phyloP scores from a whole-genome alignment of 257 asterid species.

The Linderniella brevidens region DNA sequence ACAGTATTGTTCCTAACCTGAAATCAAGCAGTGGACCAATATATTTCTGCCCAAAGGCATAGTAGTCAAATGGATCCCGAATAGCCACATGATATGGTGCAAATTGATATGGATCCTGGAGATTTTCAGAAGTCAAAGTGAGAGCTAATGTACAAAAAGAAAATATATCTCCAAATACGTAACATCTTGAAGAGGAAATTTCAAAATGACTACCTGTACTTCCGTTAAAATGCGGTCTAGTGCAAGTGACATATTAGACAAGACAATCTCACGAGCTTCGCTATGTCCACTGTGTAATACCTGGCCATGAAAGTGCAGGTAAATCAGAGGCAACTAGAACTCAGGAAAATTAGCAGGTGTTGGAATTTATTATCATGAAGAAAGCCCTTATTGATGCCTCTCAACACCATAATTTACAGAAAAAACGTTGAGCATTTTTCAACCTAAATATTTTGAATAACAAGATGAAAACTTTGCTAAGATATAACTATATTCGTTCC shows the following conservation, averaged over 20 bases:
- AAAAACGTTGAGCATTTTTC: no score
- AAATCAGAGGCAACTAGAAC: slow-evolving; percentile 9
- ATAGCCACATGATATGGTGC: slow-evolving; percentile 61
- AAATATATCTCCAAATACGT: background rate
- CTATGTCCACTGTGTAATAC: slow-evolving; percentile 57
- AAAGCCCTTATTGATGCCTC: background rate
- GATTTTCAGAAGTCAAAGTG: slow-evolving; percentile 11
- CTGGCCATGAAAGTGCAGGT: slow-evolving; percentile 17
- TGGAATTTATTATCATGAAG: background rate
- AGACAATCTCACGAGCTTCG: slow-evolving; percentile 46
- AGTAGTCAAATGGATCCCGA: slow-evolving; percentile 87
- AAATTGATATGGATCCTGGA: slow-evolving; percentile 70
- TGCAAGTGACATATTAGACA: slow-evolving; percentile 63
- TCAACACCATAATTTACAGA: background rate
- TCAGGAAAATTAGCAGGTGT: slow-evolving; percentile 1
- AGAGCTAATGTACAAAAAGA: background rate
- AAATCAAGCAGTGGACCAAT: slow-evolving; percentile 58
- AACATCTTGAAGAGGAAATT: background rate
- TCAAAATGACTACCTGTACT: slow-evolving; percentile 42
- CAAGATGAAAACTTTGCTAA: background rate
- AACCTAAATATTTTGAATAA: no score
- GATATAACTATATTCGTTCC: background rate
- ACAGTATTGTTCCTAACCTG: slow-evolving; percentile 26
- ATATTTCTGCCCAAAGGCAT: slow-evolving; percentile 64
- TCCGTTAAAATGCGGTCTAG: slow-evolving; percentile 68